phyloP scores from a whole-genome alignment of 2,329 filamentous ascomycete species.

The Huntiella savannae region DNA sequence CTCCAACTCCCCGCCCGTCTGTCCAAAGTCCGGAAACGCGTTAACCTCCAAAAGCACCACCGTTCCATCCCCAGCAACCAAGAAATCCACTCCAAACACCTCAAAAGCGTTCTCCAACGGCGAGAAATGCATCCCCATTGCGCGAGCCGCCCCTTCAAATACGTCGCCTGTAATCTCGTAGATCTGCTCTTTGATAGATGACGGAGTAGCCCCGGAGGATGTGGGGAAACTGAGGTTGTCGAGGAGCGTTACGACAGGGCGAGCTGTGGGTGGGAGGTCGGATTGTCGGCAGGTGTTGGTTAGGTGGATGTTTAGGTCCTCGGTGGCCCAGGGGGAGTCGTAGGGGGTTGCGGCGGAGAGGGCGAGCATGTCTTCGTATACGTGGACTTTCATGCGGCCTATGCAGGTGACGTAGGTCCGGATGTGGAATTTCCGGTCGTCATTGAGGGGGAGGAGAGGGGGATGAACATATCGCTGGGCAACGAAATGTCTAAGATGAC shows the following conservation, averaged over 20 bases:
- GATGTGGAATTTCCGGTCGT: conserved; percentile 78
- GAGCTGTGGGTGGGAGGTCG: conserved; percentile 23
- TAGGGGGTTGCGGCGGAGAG: conserved; percentile 72
- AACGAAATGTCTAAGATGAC: conserved; percentile 87
- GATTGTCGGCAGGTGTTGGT: conserved; percentile 91
- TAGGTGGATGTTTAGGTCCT: conserved; percentile 52
- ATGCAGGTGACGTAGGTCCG: conserved; percentile 73
- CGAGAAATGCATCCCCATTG: conserved; percentile 83
- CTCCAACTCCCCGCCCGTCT: conserved; percentile 60
- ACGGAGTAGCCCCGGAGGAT: conserved; percentile 29
- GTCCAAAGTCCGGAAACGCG: conserved; percentile 86
- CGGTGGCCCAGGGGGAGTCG: conserved; percentile 35
- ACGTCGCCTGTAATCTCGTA: conserved; percentile 52
- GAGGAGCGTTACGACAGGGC: conserved; percentile 52
- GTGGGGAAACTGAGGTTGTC: conserved; percentile 37
- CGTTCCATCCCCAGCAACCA: conserved; percentile 47
- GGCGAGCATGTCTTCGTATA: conserved; percentile 81
- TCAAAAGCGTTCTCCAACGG: conserved; percentile 78
- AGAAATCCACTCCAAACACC: conserved; percentile 76
- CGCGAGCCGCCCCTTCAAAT: conserved; percentile 70
- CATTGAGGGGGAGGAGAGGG: conserved; percentile 53
- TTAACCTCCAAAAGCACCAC: conserved; percentile 82
- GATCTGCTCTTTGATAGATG: conserved; percentile 53
- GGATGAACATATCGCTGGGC: conserved; percentile 88
- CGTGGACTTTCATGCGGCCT: conserved; percentile 61